Evolutionary conservation across 1,284 basidiomycete genomes (phyloP), one percentile per base, ranked within the genome.

Genomic region (Naganishia sp.): DNA sequence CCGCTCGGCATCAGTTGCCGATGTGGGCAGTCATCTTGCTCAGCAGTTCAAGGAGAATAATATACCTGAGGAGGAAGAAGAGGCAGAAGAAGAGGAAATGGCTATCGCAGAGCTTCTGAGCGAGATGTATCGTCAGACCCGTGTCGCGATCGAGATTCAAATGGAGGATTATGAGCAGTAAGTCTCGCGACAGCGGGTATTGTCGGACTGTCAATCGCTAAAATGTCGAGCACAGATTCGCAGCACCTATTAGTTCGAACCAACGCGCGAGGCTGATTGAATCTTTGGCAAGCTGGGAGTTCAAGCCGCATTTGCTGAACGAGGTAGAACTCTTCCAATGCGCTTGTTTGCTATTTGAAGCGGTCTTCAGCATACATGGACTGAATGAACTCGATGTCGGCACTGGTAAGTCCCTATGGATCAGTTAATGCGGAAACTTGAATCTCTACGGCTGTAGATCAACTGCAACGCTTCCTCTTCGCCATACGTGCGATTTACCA

Each of bases 401-500:
- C 21, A 81, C 87, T 71, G 81, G 90, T 91, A 73, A 78, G 89
- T 85, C 4, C 7, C 7, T 9, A 5, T 39, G 31, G 54, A 41
- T n/a, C 17, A n/a, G 7, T 50, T 25, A 52, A 18, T 41, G 56
- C 49, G 7, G 41, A 41, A 23, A 21, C 53, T 42, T 15, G 25
- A 47, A 58, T 25, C 54, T 70, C 53, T 39, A 18, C 17, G 39
- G 25, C 18, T 41, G 70, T n/a, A 80, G 80, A 83, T 69, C 87
- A 88, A 80, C 84, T 94, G 70, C 85, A 86, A 31, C 80, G 84
- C 6, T 88, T 94, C 73, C 83, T 95, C 35, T 86, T 87, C 69
- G 90, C 94, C 70, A 84, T 96, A 15, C 86, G 89, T 39, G 86
- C 86, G 42, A 88, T 94, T 64, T 97, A 97, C 76, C 89, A 93